Percentiles rank a stretch among this genome's conserved stretches.
These are phyloP conservation scores for Linderina pennispora DNA, from an alignment of 192 early-diverging fungal species.

Conservation along the genomic window DNA sequence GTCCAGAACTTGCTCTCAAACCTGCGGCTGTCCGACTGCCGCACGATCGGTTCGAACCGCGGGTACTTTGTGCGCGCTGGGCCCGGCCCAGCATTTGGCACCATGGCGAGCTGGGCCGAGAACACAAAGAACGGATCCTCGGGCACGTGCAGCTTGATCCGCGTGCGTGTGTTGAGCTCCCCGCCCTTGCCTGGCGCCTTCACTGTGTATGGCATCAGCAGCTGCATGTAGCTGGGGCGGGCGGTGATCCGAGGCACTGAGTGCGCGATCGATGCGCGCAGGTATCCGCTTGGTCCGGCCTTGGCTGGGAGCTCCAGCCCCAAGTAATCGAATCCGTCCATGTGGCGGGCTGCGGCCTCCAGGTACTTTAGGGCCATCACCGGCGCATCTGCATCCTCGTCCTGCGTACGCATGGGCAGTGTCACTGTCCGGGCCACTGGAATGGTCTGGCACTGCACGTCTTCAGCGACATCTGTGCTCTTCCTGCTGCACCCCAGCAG, in stretches of 20 bases:
- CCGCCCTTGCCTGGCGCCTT: neutral
- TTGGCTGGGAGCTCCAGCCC: conserved; percentile 23
- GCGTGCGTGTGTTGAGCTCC: conserved; percentile 14
- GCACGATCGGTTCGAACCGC: conserved; percentile 21
- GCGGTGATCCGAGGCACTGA: neutral
- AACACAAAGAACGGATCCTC: conserved; percentile 45
- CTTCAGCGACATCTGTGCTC: neutral
- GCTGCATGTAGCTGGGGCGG: conserved; percentile 9
- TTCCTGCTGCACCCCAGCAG: conserved; percentile 25
- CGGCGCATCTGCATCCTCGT: conserved; percentile 8
- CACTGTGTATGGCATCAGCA: conserved; percentile 8
- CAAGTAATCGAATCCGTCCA: conserved; percentile 13
- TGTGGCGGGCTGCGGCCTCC: conserved; percentile 5
- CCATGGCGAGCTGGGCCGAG: conserved; percentile 17
- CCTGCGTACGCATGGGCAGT: conserved; percentile 16
- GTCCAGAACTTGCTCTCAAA: conserved; percentile 47
- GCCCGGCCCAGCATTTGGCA: neutral
- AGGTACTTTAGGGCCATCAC: conserved; percentile 17
- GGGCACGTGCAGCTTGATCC: conserved; percentile 29
- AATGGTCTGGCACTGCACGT: conserved; percentile 6
- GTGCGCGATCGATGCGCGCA: conserved; percentile 12
- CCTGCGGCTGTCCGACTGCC: conserved; percentile 38
- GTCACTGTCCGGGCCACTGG: conserved; percentile 9
- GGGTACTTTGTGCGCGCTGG: neutral
- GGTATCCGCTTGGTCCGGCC: conserved; percentile 4